Conservation (phyloP, 768 basidiomycete genomes). For the Pleurotus sapidus region DNA sequence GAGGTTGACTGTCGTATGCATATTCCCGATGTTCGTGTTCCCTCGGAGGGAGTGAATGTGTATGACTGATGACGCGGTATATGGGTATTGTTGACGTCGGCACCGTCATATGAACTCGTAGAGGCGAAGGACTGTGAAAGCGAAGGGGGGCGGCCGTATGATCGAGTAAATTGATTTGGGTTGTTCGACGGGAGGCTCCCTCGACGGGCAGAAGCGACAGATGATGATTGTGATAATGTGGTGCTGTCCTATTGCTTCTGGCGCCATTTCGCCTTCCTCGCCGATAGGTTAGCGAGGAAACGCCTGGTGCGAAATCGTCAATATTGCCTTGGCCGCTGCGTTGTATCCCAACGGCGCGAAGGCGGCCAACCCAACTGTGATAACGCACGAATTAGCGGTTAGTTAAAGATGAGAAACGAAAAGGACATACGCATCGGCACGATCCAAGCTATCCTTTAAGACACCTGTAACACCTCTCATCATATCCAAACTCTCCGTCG, state of each 20-base stretch:
- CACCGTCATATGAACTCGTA: background rate
- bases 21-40: background rate
- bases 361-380: slow-evolving; percentile 77
- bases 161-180: background rate
- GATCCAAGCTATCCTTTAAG: slow-evolving; percentile 82
- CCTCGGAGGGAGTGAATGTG: background rate
- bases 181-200: background rate
- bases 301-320: slow-evolving; percentile 10
- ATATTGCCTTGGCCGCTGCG: slow-evolving; percentile 32
- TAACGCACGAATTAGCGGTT: slow-evolving; percentile 9
- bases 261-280: background rate
- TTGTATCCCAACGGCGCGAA: slow-evolving; percentile 75
- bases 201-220: background rate
- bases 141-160: background rate
- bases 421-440: slow-evolving; percentile 73
- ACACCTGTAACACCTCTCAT: slow-evolving; percentile 85
- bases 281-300: slow-evolving; percentile 12
- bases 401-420: background rate
- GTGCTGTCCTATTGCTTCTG: background rate
- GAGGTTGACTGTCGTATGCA: background rate
- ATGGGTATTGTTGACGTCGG: background rate
- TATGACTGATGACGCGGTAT: slow-evolving; percentile 1
- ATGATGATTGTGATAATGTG: background rate
- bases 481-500: slow-evolving; percentile 92
- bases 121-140: background rate